Evolutionary conservation across 768 basidiomycete species (phyloP).

Genomic region (Paxillus rubicundulus): DNA sequence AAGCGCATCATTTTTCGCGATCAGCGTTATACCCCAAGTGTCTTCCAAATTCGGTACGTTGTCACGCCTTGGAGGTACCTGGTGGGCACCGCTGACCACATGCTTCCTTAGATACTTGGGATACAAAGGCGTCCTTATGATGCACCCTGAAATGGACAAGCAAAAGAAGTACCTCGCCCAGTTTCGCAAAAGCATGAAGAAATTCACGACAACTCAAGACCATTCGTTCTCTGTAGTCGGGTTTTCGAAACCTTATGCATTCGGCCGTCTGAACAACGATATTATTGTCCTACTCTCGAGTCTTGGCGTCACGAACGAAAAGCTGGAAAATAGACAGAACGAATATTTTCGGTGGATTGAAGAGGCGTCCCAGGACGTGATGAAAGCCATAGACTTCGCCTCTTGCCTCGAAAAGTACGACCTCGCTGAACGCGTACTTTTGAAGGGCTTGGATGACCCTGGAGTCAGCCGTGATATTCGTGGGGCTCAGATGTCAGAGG

Average conservation of each 20-base stretch:
- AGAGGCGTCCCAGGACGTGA: slow-evolving; percentile 44
- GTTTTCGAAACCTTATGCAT: slow-evolving; percentile 60
- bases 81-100: not conserved
- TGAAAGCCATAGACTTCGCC: slow-evolving; percentile 54
- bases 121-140: slow-evolving; percentile 70
- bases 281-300: slow-evolving; percentile 64
- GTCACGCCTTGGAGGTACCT: not conserved
- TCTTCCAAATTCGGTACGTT: slow-evolving; percentile 60
- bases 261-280: slow-evolving; percentile 68
- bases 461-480: slow-evolving; percentile 42
- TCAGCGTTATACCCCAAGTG: slow-evolving; percentile 54
- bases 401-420: slow-evolving; percentile 49
- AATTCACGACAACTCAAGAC: slow-evolving; percentile 55
- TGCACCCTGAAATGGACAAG: slow-evolving; percentile 56
- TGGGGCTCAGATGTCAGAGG: slow-evolving; percentile 46
- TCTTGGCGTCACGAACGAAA: slow-evolving; percentile 56
- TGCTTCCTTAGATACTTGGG: slow-evolving; percentile 52
- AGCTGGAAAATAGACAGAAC: slow-evolving; percentile 52
- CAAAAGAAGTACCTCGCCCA: slow-evolving; percentile 47
- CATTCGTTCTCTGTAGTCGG: slow-evolving; percentile 67
- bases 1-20: slow-evolving; percentile 57
- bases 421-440: slow-evolving; percentile 50
- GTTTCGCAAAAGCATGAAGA: slow-evolving; percentile 70
- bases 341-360: slow-evolving; percentile 60
- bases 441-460: slow-evolving; percentile 52